Evolutionary conservation across 1,284 basidiomycete species (phyloP).

Genomic region (Inonotus obliquus): DNA sequence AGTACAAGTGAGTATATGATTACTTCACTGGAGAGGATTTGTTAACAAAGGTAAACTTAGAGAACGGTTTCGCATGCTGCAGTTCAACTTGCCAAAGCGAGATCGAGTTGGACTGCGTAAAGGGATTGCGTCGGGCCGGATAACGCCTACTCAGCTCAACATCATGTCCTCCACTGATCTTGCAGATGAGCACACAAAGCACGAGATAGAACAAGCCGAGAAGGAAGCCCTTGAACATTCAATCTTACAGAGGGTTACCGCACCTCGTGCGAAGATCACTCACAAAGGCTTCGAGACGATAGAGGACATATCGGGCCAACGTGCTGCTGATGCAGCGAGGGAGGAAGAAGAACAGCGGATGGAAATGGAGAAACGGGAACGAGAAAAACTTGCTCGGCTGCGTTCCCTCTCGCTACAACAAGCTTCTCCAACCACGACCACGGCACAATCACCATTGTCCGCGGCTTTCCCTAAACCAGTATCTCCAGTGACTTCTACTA

Average conservation of each 20-base stretch:
- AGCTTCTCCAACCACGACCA: conserved; percentile 15
- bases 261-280: conserved; percentile 81
- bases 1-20: conserved; percentile 63
- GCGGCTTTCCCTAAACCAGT: conserved; percentile 33
- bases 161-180: conserved; percentile 82
- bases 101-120: conserved; percentile 72
- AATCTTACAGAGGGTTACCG: conserved; percentile 65
- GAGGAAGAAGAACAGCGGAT: conserved; percentile 43
- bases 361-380: conserved; percentile 57
- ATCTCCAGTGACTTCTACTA: conserved; percentile 40
- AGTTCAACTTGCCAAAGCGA: conserved; percentile 72
- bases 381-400: conserved; percentile 55
- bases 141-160: conserved; percentile 67
- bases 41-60: conserved; percentile 33
- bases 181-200: conserved; percentile 76
- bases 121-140: conserved; percentile 62
- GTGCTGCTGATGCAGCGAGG: conserved; percentile 46
- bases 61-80: conserved; percentile 80
- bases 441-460: conserved; percentile 21
- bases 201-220: conserved; percentile 74
- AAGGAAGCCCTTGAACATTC: conserved; percentile 78
- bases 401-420: conserved; percentile 30
- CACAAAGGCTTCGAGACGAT: conserved; percentile 88
- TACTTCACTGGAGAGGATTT: no score
- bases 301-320: conserved; percentile 63